Evolutionary conservation across 495 filamentous ascomycete species (phyloP), one percentile per base, ranked within the genome.

Genomic region (Neurospora sp.): DNA sequence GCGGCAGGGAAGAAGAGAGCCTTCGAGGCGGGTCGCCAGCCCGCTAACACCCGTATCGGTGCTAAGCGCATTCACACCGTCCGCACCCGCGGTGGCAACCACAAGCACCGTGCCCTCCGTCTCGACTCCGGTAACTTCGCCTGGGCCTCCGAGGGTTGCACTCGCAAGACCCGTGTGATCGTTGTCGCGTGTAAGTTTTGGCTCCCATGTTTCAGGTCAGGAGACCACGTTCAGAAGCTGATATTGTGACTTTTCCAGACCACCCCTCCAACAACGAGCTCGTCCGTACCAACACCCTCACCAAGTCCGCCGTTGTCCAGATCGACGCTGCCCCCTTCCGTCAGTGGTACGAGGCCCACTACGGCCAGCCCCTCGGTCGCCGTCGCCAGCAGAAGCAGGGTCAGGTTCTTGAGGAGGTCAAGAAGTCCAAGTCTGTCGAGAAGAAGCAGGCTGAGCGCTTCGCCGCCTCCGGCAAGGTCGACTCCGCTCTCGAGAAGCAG

Each of bases 231-330:
- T 35, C 27, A 66, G 14, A 71, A 48, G 69, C 74, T 79, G 72
- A 79, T 69, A 1, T 16, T 27, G 12, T 27, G 23, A 6, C 48
- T 14, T 48, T 59, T 14, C 11, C 23, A 81, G 79, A 91, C 91
- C 96, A 99, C 86, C 96, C 96, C 71, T 98, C 96, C 83, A 99
- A 99, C 93, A 99, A 99, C 92, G 96, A 99, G 86, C 89, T 99
- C 80, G 93, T 99, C 88, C 96, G 96, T 81, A 99, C 96, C 84
- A 99, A 99, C 90, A 98, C 96, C 88, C 89, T 99, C 83, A 99
- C 96, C 88, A 96, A 94, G 88, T 92, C 94, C 78, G 94, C 96
- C 86, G 92, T 99, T 78, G 94, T 99, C 83, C 96, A 98, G 88
- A 88, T 99, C 86, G 96, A 99, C 85, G 96, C 96, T 76, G 93